Conservation (phyloP, 129 eudicot genomes). For the Tanacetum coccineum region DNA sequence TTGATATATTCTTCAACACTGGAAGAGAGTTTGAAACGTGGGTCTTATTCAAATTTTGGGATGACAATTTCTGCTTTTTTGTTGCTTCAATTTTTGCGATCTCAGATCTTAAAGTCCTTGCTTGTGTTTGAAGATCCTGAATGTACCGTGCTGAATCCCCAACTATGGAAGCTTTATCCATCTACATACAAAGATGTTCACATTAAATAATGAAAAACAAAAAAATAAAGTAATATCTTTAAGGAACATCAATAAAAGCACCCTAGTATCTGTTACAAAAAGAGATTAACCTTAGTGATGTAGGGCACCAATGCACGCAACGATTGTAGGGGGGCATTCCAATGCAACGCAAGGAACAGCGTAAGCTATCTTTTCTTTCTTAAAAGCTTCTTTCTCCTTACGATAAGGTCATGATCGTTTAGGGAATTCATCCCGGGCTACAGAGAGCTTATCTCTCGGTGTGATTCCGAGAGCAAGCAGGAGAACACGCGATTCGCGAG, state of each 20-base stretch:
- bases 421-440: too few species aligned
- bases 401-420: conserved; percentile 63
- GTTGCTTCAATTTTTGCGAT: conserved; percentile 55
- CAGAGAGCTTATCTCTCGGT: too few species aligned
- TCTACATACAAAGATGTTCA: conserved; percentile 30
- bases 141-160: conserved; percentile 77
- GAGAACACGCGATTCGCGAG: too few species aligned
- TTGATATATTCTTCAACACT: conserved; percentile 30
- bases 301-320: conserved; percentile 81
- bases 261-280: background rate
- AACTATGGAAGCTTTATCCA: conserved; percentile 87
- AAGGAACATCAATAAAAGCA: too few species aligned
- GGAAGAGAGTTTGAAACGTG: conserved; percentile 19
- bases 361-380: too few species aligned
- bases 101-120: conserved; percentile 52
- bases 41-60: conserved; percentile 22
- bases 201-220: too few species aligned
- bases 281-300: conserved; percentile 59
- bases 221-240: background rate
- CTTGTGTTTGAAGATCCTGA: conserved; percentile 67
- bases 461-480: too few species aligned
- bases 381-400: conserved; percentile 91
- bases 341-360: too few species aligned
- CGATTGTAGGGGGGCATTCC: too few species aligned
- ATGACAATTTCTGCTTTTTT: conserved; percentile 11